Evolutionary conservation across 192 early-diverging fungal genomes (phyloP), one percentile per base, ranked within the genome.

Genomic region (Gamsiella multidivaricata): DNA sequence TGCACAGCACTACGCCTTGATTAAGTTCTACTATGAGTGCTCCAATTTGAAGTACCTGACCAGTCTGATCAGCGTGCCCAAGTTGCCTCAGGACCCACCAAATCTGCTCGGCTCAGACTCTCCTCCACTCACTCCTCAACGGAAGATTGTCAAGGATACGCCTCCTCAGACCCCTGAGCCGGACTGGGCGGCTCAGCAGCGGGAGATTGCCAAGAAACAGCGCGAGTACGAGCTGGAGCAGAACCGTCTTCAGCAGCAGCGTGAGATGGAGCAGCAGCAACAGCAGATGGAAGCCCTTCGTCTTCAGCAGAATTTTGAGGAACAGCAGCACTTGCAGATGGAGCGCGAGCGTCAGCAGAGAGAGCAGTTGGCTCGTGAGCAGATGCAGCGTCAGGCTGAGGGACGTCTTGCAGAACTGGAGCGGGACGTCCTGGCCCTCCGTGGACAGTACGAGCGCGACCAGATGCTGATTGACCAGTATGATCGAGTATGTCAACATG

Each of bases 1-100:
- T 66, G 63, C 76, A 23, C 88, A 92, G 68, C 96, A 98, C 83
- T 94, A 96, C 70, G 87, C 85, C 7, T 71, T 99, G 66, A 85
- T 94, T 65, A 89, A 90, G 64, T 99, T 98, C 79, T 99, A 99
- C 85, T 86, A 90, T 74, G 93, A 97, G 50, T 96, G 94, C 81
- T 90, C 91, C 39, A 92, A 91, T 52, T 76, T 98, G 25, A 89
- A 89, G 66, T 99, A 98, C 79, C 80, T 99, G 49, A 96, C 95
- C n/a, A 94, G 92, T 47, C 86, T 99, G 57, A 95, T 98, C 64
- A 88, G 84, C 32, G 94, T 99, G 20, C 97, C 97, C 26, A 89
- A 87, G 57, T 81, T 98, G 36, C 86, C 92, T 4, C 87, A 86
- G 72, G 87, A 94, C 53, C 92, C 96, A 61, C 93, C 95, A 56